These are phyloP conservation scores for Lachancea dasiensis DNA, from an alignment of 805 yeast genomes.

Conservation along the genomic window DNA sequence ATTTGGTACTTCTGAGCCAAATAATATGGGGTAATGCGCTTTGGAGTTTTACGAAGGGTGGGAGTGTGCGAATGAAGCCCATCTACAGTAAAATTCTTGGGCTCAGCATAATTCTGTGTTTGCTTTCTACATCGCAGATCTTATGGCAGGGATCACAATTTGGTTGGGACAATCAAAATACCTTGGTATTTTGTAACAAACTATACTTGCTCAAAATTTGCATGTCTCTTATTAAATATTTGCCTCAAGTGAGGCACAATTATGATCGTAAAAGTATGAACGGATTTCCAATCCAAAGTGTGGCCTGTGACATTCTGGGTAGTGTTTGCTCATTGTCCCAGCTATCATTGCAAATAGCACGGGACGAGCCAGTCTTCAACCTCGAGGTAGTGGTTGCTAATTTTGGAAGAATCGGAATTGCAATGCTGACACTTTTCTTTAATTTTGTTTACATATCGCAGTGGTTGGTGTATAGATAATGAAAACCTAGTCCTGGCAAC, in stretches of 20 bases:
- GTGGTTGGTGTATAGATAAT: constrained; percentile 26
- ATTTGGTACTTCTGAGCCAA: constrained; percentile 38
- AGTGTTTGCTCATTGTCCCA: constrained; percentile 31
- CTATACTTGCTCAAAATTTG: constrained; percentile 36
- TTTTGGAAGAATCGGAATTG: constrained; percentile 37
- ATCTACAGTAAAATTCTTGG: constrained; percentile 19
- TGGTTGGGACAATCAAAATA: constrained; percentile 23
- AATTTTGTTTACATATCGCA: constrained; percentile 36
- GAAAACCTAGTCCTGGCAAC: neutral
- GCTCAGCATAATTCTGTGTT: constrained; percentile 14
- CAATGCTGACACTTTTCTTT: constrained; percentile 35
- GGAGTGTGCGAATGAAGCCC: constrained; percentile 20
- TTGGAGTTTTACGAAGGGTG: constrained; percentile 32
- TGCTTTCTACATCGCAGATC: constrained; percentile 15
- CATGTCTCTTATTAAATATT: constrained; percentile 46
- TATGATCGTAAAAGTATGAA: constrained; percentile 68
- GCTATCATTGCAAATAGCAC: constrained; percentile 19
- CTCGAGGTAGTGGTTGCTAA: constrained; percentile 28
- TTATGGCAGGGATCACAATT: constrained; percentile 4
- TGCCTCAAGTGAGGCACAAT: constrained; percentile 86
- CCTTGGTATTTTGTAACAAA: constrained; percentile 23
- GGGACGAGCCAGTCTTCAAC: constrained; percentile 20
- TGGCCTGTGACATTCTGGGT: constrained; percentile 34
- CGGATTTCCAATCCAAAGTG: constrained; percentile 72
- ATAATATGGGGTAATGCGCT: constrained; percentile 30